These are phyloP conservation scores for Stentor roeselii DNA, from an alignment of 73 alveolate species.

Conservation along the genomic window DNA sequence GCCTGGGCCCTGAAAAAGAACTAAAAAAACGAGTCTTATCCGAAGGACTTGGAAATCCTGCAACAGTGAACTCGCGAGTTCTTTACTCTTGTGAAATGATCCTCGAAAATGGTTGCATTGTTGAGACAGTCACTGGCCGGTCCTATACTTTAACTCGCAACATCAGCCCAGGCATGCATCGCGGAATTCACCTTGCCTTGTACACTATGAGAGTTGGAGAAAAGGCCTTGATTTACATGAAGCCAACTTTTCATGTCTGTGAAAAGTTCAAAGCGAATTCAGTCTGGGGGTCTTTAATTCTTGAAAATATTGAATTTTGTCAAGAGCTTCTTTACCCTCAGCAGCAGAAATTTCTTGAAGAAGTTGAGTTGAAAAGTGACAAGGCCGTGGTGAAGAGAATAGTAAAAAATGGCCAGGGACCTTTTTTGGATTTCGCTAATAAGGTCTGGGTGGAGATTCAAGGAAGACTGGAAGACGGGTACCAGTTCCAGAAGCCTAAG, in stretches of 20 bases:
- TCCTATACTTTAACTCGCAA: slow-evolving; percentile 3
- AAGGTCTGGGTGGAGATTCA: not conserved
- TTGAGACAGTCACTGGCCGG: not conserved
- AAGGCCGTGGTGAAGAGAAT: not conserved
- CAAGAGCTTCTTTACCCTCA: not conserved
- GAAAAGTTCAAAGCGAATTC: not conserved
- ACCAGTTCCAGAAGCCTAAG: slow-evolving; percentile 13
- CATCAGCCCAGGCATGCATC: slow-evolving; percentile 7
- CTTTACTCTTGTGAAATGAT: not conserved
- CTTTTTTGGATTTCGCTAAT: not conserved
- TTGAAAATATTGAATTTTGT: not conserved
- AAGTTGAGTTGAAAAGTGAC: not conserved
- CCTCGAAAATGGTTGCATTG: slow-evolving; percentile 11
- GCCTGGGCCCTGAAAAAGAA: not conserved
- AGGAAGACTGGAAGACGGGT: slow-evolving; percentile 23
- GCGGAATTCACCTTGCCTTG: not conserved
- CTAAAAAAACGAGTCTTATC: not conserved
- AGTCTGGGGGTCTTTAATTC: not conserved
- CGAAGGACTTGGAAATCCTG: not conserved
- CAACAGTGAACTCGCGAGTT: not conserved
- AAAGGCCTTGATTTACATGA: not conserved
- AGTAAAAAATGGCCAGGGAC: slow-evolving; percentile 15
- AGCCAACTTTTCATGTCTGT: not conserved
- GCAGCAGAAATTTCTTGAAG: not conserved
- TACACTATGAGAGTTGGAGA: slow-evolving; percentile 3